Percentiles rank a stretch among this genome's conserved stretches.
These are phyloP conservation scores for Syzygium aqueum DNA, from an alignment of 345 rosid genomes.

Conservation along the genomic window DNA sequence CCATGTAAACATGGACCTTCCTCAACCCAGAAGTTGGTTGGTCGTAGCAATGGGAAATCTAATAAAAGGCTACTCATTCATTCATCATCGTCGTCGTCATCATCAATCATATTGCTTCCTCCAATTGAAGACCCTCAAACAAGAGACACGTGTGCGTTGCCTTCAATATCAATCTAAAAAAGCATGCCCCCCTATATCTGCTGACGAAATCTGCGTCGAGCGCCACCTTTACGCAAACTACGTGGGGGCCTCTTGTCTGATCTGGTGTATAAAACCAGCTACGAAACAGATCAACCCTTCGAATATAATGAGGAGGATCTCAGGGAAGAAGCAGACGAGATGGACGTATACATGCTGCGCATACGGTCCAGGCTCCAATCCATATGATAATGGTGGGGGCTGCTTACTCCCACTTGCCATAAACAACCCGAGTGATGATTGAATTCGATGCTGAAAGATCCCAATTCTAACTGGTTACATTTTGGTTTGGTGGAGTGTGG, in stretches of 20 bases:
- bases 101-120: not conserved
- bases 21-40: not conserved
- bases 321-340: not conserved
- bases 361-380: not conserved
- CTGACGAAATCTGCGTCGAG: not conserved
- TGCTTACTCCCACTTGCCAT: not conserved
- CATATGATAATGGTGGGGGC: not conserved
- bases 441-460: not conserved
- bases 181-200: not conserved
- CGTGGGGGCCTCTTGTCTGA: not conserved
- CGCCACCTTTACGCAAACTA: not conserved
- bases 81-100: not conserved
- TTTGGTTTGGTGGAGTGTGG: not conserved
- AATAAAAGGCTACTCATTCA: not conserved
- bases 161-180: not conserved
- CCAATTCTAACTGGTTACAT: not conserved
- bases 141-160: not conserved
- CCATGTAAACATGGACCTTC: not conserved
- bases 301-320: not conserved
- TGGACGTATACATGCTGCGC: not conserved
- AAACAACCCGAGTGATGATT: not conserved
- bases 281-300: not conserved
- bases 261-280: not conserved
- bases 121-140: not conserved
- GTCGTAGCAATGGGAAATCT: not conserved